phyloP scores from a whole-genome alignment of 2,329 filamentous ascomycete genomes.

The Ophiocordyceps camponoti-rufipedis region DNA sequence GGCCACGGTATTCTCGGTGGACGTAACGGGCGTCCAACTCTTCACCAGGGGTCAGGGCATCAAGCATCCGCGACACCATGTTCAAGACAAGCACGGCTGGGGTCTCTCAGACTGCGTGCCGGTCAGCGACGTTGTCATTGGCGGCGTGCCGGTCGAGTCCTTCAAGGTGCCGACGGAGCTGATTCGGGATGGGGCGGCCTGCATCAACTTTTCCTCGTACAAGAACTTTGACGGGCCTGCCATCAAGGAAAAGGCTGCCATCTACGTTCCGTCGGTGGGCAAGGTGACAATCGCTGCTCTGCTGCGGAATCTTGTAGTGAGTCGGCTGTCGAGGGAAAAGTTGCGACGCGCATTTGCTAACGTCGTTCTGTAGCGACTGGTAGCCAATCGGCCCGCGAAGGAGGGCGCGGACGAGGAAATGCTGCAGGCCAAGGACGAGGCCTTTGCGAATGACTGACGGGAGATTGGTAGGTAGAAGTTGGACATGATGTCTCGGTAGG shows the following conservation, averaged over 20 bases:
- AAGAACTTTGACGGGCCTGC: conserved; percentile 77
- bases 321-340: conserved; percentile 13
- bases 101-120: conserved; percentile 65
- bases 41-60: conserved; percentile 84
- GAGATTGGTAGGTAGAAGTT: too few species aligned
- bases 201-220: conserved; percentile 94
- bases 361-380: conserved; percentile 21
- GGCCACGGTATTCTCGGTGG: conserved; percentile 86
- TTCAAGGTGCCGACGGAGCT: conserved; percentile 81
- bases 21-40: conserved; percentile 77
- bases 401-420: conserved; percentile 15
- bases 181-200: conserved; percentile 81
- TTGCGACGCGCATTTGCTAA: background rate
- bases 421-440: conserved; percentile 21
- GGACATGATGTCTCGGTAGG: too few species aligned
- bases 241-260: conserved; percentile 87
- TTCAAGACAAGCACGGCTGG: conserved; percentile 67
- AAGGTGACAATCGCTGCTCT: conserved; percentile 94
- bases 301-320: conserved; percentile 71
- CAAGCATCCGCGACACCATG: conserved; percentile 69
- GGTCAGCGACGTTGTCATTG: conserved; percentile 85
- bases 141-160: conserved; percentile 70
- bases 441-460: conserved; percentile 19
- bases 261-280: conserved; percentile 92
- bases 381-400: conserved; percentile 28